Percentiles rank a stretch among this genome's conserved stretches.
Conservation (phyloP, 805 yeast genomes). For the Sugiyamaella valdiviana region DNA sequence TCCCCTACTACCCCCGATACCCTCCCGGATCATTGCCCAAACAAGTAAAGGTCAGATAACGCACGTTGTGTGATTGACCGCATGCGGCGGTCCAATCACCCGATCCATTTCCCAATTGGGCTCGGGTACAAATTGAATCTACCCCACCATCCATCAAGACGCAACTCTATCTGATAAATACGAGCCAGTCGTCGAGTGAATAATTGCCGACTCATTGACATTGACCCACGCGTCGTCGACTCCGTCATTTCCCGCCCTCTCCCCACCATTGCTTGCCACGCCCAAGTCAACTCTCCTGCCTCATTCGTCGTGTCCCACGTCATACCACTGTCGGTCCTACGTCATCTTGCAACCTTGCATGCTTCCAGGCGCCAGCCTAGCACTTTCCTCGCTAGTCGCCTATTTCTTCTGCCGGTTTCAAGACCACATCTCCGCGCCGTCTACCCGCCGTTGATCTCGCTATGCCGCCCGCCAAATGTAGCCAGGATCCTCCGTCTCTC, state of each 20-base stretch:
- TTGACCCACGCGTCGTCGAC: no score
- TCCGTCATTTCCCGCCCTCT: no score
- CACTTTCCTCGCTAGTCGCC: no score
- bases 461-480: no score
- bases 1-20: neutral
- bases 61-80: no score
- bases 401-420: no score
- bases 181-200: neutral
- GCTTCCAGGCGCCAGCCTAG: neutral
- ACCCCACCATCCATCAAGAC: neutral
- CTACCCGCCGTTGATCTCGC: no score
- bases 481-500: no score
- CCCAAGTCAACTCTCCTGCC: neutral
- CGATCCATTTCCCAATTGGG: neutral
- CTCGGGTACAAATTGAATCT: neutral
- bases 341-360: neutral
- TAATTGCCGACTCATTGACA: no score
- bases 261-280: neutral
- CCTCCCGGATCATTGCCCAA: neutral
- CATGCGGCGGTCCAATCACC: neutral
- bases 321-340: neutral
- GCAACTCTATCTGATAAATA: neutral
- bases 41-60: neutral
- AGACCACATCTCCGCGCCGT: no score
- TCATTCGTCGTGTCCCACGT: neutral